Conservation (phyloP, 2,329 filamentous ascomycete genomes). For the Didymella pomorum region DNA sequence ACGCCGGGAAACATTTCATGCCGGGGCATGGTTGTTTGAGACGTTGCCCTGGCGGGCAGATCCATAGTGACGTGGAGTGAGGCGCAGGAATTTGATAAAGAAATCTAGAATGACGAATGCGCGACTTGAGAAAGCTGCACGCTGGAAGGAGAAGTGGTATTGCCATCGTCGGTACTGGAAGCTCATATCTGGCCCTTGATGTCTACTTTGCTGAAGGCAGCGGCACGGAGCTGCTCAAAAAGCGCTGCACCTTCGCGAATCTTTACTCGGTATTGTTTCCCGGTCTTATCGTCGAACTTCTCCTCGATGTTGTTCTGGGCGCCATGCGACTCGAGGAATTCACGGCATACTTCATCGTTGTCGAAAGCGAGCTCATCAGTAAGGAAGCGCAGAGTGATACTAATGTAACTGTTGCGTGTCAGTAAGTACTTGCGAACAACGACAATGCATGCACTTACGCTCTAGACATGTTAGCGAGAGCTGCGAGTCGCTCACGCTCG, state of each 20-base stretch:
- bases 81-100: slow-evolving; percentile 34
- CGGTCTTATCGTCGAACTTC: slow-evolving; percentile 61
- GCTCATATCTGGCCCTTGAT: slow-evolving; percentile 94
- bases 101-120: slow-evolving; percentile 22
- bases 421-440: slow-evolving; percentile 47
- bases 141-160: slow-evolving; percentile 8
- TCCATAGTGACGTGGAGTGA: slow-evolving; percentile 33
- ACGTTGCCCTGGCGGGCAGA: slow-evolving; percentile 24
- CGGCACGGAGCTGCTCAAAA: slow-evolving; percentile 76
- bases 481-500: slow-evolving; percentile 87
- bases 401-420: slow-evolving; percentile 79
- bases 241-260: slow-evolving; percentile 67
- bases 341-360: slow-evolving; percentile 85
- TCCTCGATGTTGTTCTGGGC: slow-evolving; percentile 80
- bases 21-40: slow-evolving; percentile 35
- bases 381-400: slow-evolving; percentile 86
- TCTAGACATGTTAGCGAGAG: slow-evolving; percentile 91
- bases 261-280: slow-evolving; percentile 53
- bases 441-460: slow-evolving; percentile 70
- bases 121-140: slow-evolving; percentile 19
- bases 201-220: slow-evolving; percentile 86
- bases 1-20: slow-evolving; percentile 27
- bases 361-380: slow-evolving; percentile 97
- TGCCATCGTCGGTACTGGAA: slow-evolving; percentile 8
- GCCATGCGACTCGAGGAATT: slow-evolving; percentile 85